Evolutionary conservation across 305 asterid genomes (phyloP).

Genomic region (Fraxinus sp.): DNA sequence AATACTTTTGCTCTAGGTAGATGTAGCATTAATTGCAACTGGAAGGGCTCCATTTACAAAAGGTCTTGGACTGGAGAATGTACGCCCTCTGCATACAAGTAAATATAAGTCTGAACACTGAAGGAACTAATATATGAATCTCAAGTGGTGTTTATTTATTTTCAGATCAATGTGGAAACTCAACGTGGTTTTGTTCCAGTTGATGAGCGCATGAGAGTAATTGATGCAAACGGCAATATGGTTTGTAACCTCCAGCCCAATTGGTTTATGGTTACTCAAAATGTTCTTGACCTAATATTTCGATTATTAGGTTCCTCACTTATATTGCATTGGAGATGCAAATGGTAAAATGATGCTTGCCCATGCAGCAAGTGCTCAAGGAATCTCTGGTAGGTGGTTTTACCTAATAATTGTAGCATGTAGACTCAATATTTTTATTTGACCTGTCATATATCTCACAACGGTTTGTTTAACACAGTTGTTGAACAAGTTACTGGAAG

Average conservation of each 20-base stretch:
- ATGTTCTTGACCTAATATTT: constrained; percentile 15
- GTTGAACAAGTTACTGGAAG: constrained; percentile 88
- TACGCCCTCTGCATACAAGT: constrained; percentile 25
- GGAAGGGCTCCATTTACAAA: constrained; percentile 94
- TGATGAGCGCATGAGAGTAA: constrained; percentile 87
- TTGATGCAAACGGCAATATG: constrained; percentile 74
- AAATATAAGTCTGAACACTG: not conserved
- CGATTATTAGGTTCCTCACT: constrained; percentile 73
- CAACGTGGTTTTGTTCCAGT: constrained; percentile 92
- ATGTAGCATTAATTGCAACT: constrained; percentile 95
- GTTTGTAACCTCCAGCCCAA: constrained; percentile 29
- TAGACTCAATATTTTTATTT: not conserved
- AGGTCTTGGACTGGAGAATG: constrained; percentile 95
- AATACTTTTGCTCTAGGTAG: constrained; percentile 54
- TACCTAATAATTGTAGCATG: not conserved
- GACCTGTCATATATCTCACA: not conserved
- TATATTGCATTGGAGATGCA: constrained; percentile 98
- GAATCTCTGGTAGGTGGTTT: constrained; percentile 72
- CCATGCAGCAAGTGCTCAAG: constrained; percentile 99
- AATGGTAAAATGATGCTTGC: constrained; percentile 99
- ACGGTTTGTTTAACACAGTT: constrained; percentile 28
- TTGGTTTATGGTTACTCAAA: not conserved
- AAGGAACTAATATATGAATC: constrained; percentile 4
- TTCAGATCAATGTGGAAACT: constrained; percentile 76
- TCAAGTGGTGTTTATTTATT: not conserved